Evolutionary conservation across 345 rosid species (phyloP).

Genomic region (Ceriops decandra): DNA sequence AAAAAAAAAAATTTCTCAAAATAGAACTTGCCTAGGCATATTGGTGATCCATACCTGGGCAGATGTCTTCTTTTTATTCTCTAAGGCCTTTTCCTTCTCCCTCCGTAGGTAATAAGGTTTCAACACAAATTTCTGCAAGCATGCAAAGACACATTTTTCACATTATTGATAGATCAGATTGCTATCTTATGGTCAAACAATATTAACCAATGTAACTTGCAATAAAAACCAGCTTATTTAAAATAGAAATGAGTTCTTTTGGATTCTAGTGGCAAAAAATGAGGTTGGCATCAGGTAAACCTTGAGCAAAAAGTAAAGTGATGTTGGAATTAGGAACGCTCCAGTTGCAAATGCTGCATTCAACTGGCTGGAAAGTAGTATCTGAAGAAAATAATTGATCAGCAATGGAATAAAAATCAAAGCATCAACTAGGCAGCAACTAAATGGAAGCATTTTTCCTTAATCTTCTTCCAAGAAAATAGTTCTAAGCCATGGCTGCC

Average conservation of each 20-base stretch:
- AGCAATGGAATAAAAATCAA: slow-evolving; percentile 21
- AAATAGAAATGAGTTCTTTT: slow-evolving; percentile 6
- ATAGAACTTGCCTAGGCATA: not conserved
- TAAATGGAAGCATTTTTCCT: not conserved
- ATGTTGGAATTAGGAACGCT: slow-evolving; percentile 79
- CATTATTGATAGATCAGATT: too few species aligned
- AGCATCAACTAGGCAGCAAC: not conserved
- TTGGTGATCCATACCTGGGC: slow-evolving; percentile 53
- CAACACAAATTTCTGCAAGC: slow-evolving; percentile 64
- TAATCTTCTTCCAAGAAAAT: slow-evolving; percentile 5
- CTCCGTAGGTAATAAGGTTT: slow-evolving; percentile 71
- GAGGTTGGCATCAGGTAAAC: slow-evolving; percentile 32
- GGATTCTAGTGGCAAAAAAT: not conserved
- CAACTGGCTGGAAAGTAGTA: slow-evolving; percentile 65
- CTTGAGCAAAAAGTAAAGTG: slow-evolving; percentile 84
- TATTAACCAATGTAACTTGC: not conserved
- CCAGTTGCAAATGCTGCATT: slow-evolving; percentile 65
- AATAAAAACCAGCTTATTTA: not conserved
- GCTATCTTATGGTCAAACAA: not conserved
- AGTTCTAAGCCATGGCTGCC: not conserved
- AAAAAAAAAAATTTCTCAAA: not conserved
- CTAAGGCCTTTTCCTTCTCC: slow-evolving; percentile 66
- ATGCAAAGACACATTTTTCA: not conserved
- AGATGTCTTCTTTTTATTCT: slow-evolving; percentile 62
- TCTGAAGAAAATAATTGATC: slow-evolving; percentile 43